These are phyloP conservation scores for Moesziomyces sp. DNA, from an alignment of 1,284 basidiomycete species.

Conservation along the genomic window DNA sequence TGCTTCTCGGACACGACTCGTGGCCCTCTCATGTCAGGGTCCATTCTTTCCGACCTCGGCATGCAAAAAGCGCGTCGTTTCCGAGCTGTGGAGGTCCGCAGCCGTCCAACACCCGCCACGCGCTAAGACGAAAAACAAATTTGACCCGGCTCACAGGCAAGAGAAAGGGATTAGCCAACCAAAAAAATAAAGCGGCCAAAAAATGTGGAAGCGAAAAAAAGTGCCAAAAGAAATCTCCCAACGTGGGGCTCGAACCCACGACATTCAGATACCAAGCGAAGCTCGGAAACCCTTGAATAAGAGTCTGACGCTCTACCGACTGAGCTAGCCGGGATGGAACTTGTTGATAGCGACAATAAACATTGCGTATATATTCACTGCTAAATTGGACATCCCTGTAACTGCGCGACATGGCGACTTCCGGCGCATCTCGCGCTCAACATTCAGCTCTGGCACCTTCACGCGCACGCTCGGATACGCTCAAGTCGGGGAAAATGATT, in stretches of 20 bases:
- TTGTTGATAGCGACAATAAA: neutral
- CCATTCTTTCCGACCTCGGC: slow-evolving; percentile 1
- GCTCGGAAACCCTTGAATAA: slow-evolving; percentile 58
- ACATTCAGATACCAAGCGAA: slow-evolving; percentile 58
- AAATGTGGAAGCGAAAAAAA: neutral
- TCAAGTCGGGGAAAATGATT: neutral
- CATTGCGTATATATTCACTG: neutral
- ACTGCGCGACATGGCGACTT: too few relatives aligned
- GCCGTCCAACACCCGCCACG: neutral
- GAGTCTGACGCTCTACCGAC: slow-evolving; percentile 68
- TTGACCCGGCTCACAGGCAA: too few relatives aligned
- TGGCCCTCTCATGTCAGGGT: slow-evolving; percentile 6
- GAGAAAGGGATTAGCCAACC: too few relatives aligned
- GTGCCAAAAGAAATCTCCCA: slow-evolving; percentile 56
- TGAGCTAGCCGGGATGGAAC: slow-evolving; percentile 67
- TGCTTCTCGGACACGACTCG: neutral
- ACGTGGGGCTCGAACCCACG: slow-evolving; percentile 67
- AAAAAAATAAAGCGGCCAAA: neutral
- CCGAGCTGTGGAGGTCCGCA: slow-evolving; percentile 4
- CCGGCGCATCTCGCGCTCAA: too few relatives aligned
- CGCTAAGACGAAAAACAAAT: neutral
- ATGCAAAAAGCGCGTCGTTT: neutral
- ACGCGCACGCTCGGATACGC: neutral
- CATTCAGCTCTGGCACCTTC: neutral
- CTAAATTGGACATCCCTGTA: too few relatives aligned